Evolutionary conservation across 805 yeast genomes (phyloP).

Genomic region (Candida khao-thaluensis): DNA sequence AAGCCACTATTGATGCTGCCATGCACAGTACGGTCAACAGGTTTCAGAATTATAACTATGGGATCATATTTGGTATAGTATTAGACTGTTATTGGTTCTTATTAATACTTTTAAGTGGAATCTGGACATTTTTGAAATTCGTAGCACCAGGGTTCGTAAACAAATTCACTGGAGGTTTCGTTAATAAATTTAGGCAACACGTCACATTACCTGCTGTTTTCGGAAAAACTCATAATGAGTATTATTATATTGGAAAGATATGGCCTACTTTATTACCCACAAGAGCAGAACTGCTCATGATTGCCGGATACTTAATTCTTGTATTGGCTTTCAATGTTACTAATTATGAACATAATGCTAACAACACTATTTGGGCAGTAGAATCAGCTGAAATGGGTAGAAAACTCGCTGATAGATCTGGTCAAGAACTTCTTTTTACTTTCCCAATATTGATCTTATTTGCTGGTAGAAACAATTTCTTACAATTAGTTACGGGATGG

Average conservation of each 20-base stretch:
- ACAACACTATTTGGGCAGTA: slow-evolving; percentile 26
- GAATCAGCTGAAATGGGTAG: slow-evolving; percentile 32
- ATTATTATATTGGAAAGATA: slow-evolving; percentile 13
- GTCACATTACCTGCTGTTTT: slow-evolving; percentile 27
- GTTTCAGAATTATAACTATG: slow-evolving; percentile 36
- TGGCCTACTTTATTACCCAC: slow-evolving; percentile 45
- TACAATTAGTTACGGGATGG: slow-evolving; percentile 62
- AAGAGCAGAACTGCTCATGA: slow-evolving; percentile 48
- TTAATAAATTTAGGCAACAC: slow-evolving; percentile 24
- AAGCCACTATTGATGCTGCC: slow-evolving; percentile 26
- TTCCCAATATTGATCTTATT: slow-evolving; percentile 61
- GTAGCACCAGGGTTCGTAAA: slow-evolving; percentile 23
- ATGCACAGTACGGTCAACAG: slow-evolving; percentile 29
- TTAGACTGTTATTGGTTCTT: slow-evolving; percentile 31
- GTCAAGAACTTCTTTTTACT: slow-evolving; percentile 47
- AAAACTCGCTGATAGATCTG: slow-evolving; percentile 55
- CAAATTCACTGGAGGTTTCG: slow-evolving; percentile 28
- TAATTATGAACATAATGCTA: slow-evolving; percentile 23
- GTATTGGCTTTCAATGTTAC: slow-evolving; percentile 28
- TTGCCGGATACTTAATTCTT: slow-evolving; percentile 39
- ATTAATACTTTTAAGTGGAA: slow-evolving; percentile 32
- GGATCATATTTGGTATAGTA: slow-evolving; percentile 34
- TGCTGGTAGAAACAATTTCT: slow-evolving; percentile 72
- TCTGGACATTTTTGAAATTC: slow-evolving; percentile 25
- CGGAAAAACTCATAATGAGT: slow-evolving; percentile 18